Evolutionary conservation across 768 basidiomycete genomes (phyloP).

Genomic region (Trametes cinnabarina): DNA sequence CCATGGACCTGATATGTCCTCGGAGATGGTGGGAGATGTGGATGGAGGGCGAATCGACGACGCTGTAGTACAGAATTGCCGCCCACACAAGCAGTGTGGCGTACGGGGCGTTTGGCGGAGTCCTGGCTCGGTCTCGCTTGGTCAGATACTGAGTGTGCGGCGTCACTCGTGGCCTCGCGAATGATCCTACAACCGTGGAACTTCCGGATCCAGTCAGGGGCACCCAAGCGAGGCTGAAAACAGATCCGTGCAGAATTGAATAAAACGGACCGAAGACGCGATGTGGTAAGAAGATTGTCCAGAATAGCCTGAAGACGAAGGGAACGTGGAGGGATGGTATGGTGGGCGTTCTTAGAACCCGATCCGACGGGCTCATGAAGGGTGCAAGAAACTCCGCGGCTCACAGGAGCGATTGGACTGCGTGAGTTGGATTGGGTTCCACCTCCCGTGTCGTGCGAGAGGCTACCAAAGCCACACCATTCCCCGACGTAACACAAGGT

Average conservation of each 20-base stretch:
- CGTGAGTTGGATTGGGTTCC: background rate
- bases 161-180: conserved; percentile 1
- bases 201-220: background rate
- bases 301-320: background rate
- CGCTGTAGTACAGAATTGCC: background rate
- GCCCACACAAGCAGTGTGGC: background rate
- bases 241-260: background rate
- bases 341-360: background rate
- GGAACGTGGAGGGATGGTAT: conserved; percentile 2
- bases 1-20: conserved; percentile 12
- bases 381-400: background rate
- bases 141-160: background rate
- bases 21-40: conserved; percentile 14
- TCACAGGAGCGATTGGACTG: background rate
- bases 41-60: background rate
- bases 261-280: background rate
- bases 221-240: background rate
- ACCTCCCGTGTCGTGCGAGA: background rate
- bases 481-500: background rate
- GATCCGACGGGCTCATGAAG: background rate
- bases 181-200: conserved; percentile 6
- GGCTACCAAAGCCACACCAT: background rate
- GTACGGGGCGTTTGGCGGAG: conserved; percentile 3
- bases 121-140: background rate
- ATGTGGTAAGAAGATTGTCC: background rate